phyloP scores from a whole-genome alignment of 371 early-diverging fungal species.

The Apophysomyces elegans region DNA sequence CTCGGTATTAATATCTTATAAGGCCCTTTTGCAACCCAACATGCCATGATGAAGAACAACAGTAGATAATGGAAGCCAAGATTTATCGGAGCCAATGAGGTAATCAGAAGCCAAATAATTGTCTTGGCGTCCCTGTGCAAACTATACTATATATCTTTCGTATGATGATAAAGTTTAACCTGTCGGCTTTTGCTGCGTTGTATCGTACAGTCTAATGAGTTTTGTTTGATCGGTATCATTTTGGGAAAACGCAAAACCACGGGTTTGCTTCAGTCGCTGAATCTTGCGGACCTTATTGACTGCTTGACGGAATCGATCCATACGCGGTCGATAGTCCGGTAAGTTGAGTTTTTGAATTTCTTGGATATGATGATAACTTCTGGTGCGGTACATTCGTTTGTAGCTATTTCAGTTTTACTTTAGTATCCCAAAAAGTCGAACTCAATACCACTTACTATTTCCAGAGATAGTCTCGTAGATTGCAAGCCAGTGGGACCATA shows the following conservation, averaged over 20 bases:
- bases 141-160: background rate
- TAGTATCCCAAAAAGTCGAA: background rate
- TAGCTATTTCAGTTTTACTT: conserved; percentile 37
- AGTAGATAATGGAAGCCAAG: too few species aligned
- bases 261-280: conserved; percentile 87
- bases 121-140: background rate
- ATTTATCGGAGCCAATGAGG: background rate
- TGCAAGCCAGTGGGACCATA: conserved; percentile 77
- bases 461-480: conserved; percentile 88
- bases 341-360: conserved; percentile 98
- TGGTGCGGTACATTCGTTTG: conserved; percentile 82
- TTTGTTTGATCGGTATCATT: conserved; percentile 94
- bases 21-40: too few species aligned
- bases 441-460: conserved; percentile 77
- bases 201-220: conserved; percentile 95
- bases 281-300: conserved; percentile 94
- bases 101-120: background rate
- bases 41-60: too few species aligned
- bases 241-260: conserved; percentile 98
- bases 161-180: conserved; percentile 47
- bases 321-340: conserved; percentile 94
- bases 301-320: conserved; percentile 96
- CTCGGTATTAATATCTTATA: too few species aligned
- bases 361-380: conserved; percentile 93
- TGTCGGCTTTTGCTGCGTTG: conserved; percentile 87